A percentile compares a stretch with the other conserved stretches of the same genome.
Conservation (phyloP, 805 yeast species). For the Saccharomycopsis microspora region DNA sequence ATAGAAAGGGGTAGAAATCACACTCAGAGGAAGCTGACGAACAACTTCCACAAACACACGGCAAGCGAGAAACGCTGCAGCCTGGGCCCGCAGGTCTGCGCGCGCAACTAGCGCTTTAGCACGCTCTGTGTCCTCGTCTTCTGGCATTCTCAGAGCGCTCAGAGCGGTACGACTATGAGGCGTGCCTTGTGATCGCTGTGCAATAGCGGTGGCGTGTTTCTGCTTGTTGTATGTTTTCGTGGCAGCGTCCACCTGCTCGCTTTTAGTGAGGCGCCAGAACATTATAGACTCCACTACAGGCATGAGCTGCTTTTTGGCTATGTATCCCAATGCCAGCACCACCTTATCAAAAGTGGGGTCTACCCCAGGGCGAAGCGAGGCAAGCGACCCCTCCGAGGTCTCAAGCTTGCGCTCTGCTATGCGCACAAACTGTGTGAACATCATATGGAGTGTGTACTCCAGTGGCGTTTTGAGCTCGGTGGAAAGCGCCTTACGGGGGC, state of each 20-base stretch:
- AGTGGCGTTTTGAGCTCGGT: slow-evolving; percentile 62
- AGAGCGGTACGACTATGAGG: slow-evolving; percentile 14
- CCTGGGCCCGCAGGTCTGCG: slow-evolving; percentile 78
- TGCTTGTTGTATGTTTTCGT: slow-evolving; percentile 11
- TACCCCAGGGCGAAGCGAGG: slow-evolving; percentile 71
- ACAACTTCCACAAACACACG: slow-evolving; percentile 89
- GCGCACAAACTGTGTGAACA: slow-evolving; percentile 92
- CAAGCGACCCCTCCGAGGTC: slow-evolving; percentile 19
- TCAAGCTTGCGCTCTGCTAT: slow-evolving; percentile 77
- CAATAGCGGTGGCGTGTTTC: slow-evolving; percentile 4
- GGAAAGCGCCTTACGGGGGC: slow-evolving; percentile 26
- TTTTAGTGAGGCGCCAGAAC: slow-evolving; percentile 95
- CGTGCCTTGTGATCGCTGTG: slow-evolving; percentile 12
- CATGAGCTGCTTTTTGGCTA: slow-evolving; percentile 82
- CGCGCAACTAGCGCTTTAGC: slow-evolving; percentile 62
- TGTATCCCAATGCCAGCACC: slow-evolving; percentile 77
- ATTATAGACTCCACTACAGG: slow-evolving; percentile 95
- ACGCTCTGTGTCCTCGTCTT: slow-evolving; percentile 24
- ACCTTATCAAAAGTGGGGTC: slow-evolving; percentile 83
- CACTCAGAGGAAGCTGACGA: slow-evolving; percentile 68
- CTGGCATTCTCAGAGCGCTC: slow-evolving; percentile 4
- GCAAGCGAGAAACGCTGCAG: slow-evolving; percentile 80
- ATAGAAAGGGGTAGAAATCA: slow-evolving; percentile 66
- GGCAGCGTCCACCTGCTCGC: slow-evolving; percentile 33
- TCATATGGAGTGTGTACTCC: slow-evolving; percentile 86